Evolutionary conservation across 164 flowering plant genomes (phyloP), one percentile per base, ranked within the genome.

Genomic region (Chimonanthus salicifolius): DNA sequence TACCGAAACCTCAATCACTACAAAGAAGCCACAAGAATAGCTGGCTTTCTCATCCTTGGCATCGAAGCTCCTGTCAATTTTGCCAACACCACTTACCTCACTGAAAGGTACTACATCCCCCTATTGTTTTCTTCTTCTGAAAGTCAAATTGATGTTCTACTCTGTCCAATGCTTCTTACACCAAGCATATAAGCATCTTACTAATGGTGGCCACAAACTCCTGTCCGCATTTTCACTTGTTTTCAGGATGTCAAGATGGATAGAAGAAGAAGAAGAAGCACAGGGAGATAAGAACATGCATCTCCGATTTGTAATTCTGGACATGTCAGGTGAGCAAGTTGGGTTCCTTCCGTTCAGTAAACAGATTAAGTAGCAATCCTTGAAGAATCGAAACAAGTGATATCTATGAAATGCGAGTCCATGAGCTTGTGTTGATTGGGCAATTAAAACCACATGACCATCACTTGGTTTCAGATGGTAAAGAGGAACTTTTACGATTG

Each of bases 21-120:
- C 82, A 85, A 84, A 77, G 93, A 92, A 6, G 94, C 98, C 7
- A 65, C 48, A 43, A 78, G 70, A 65, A 78, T 93, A 65, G 90
- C 96, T 0, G 92, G 96, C 2, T 86, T 91, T 73, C 88, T 95
- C 58, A 87, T 95, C 67, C 67, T 95, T 11, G 78, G 89, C 83
- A 82, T 93, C 69, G 94, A 92, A 78, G 85, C 99, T 77, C 91
- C 98, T 4, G 78, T 95, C 73, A 89, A 90, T 78, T 95, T 95
- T 75, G 92, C 97, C 11, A 92, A 93, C 72, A 74, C 89, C 66
- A 87, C 86, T 2, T 93, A 90, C 73, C 92, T 95, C 46, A 89
- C 87, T 68, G 99, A 95, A 78, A 91, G 97, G 99, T 91, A 71
- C 33, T 33, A 33, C 16, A 76, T 9, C 13, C 45, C 45, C 45